These are phyloP conservation scores for Flaveria floridana DNA, from an alignment of 140 eudicot genomes.

Conservation along the genomic window DNA sequence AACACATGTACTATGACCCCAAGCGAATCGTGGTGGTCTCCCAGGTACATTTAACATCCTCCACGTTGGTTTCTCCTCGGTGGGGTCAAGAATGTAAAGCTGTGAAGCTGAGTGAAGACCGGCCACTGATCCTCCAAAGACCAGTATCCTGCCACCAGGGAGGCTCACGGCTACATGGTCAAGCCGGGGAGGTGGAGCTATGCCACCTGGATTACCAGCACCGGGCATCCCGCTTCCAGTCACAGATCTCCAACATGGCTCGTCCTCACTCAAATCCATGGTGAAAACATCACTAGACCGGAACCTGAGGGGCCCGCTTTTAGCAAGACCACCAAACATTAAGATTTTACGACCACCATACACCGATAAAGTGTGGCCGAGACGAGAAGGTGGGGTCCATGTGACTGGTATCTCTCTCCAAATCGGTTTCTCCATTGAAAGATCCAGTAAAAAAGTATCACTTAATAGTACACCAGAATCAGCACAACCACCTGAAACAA, in stretches of 20 bases:
- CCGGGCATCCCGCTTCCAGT: constrained; percentile 98
- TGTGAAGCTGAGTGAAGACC: constrained; percentile 98
- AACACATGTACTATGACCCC: constrained; percentile 98
- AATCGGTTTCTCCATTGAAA: constrained; percentile 76
- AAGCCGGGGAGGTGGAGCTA: constrained; percentile 90
- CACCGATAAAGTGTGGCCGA: constrained; percentile 79
- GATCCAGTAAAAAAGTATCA: constrained; percentile 76
- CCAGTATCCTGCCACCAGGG: constrained; percentile 89
- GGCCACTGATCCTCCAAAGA: constrained; percentile 95
- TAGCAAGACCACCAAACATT: constrained; percentile 92
- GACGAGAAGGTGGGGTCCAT: constrained; percentile 89
- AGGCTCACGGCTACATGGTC: constrained; percentile 98
- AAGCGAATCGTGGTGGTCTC: constrained; percentile 89
- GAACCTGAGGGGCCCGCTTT: constrained; percentile 72
- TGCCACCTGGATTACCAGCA: constrained; percentile 91
- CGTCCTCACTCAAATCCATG: constrained; percentile 84
- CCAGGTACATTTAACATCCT: constrained; percentile 88
- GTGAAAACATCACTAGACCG: constrained; percentile 78
- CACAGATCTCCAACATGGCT: constrained; percentile 90
- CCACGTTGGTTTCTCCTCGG: constrained; percentile 97
- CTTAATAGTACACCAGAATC: constrained; percentile 85
- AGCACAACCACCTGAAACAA: constrained; percentile 92
- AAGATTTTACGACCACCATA: constrained; percentile 82
- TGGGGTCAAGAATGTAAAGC: constrained; percentile 87
- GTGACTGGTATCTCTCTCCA: constrained; percentile 90